Percentiles rank a stretch among this genome's conserved stretches.
Evolutionary conservation across 2,329 filamentous ascomycete species (phyloP).

Genomic region (Pestalotiopsis sp.): DNA sequence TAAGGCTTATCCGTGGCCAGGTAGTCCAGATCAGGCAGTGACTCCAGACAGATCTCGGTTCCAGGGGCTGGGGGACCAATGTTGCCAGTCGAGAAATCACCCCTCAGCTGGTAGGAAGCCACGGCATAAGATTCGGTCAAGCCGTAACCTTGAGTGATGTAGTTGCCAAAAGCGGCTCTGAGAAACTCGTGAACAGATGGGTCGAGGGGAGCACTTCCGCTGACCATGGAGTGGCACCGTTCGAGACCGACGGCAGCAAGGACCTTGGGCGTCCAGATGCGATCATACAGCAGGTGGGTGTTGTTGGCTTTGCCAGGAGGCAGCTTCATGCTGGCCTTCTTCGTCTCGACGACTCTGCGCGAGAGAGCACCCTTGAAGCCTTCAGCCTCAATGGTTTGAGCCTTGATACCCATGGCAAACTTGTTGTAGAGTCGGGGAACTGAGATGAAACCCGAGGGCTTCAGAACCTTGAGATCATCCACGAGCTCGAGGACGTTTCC

Average conservation of each 20-base stretch:
- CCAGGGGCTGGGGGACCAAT: constrained; percentile 74
- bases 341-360: constrained; percentile 76
- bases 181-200: constrained; percentile 88
- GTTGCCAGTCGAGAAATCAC: constrained; percentile 78
- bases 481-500: constrained; percentile 85
- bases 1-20: constrained; percentile 82
- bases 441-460: constrained; percentile 81
- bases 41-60: constrained; percentile 78
- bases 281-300: constrained; percentile 77
- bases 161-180: constrained; percentile 77
- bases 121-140: constrained; percentile 92
- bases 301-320: constrained; percentile 76
- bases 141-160: constrained; percentile 87
- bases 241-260: constrained; percentile 81
- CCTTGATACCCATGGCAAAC: constrained; percentile 82
- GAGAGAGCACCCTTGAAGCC: constrained; percentile 84
- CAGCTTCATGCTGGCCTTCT: constrained; percentile 77
- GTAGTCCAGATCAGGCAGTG: constrained; percentile 95
- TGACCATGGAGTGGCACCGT: constrained; percentile 73
- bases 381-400: constrained; percentile 75
- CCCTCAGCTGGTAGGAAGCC: constrained; percentile 67
- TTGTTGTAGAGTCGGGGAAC: constrained; percentile 92
- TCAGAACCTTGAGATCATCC: constrained; percentile 87
- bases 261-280: constrained; percentile 91
- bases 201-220: constrained; percentile 89